These are phyloP conservation scores for Suillus clintonianus DNA, from an alignment of 768 basidiomycete genomes.

Conservation along the genomic window DNA sequence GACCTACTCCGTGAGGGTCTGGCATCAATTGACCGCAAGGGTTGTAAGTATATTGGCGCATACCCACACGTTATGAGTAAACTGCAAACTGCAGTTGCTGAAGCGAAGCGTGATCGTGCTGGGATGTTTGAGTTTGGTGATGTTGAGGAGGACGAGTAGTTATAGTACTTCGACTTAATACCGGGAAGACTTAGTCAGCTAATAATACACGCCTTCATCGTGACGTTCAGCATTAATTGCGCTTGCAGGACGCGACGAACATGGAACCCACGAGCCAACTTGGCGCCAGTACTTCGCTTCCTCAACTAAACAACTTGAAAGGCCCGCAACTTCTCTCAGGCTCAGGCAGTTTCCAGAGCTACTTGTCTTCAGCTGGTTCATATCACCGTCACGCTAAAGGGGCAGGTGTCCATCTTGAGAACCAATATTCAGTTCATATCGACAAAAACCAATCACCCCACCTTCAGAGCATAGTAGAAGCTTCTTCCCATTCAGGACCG, in stretches of 20 bases:
- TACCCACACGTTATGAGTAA: conserved; percentile 71
- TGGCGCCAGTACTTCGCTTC: neutral
- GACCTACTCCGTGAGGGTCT: conserved; percentile 89
- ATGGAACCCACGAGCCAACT: neutral
- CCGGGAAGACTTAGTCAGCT: conserved; percentile 1
- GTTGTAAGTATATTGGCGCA: conserved; percentile 66
- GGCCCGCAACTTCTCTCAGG: conserved; percentile 14
- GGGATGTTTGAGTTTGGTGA: conserved; percentile 95
- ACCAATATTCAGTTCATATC: conserved; percentile 5
- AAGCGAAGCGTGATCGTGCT: conserved; percentile 72
- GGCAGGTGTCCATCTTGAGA: conserved; percentile 23
- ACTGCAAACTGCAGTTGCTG: conserved; percentile 57
- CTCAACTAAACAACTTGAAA: neutral
- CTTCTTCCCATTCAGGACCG: conserved; percentile 12
- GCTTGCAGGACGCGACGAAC: neutral
- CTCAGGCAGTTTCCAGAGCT: conserved; percentile 47
- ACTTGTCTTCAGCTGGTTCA: conserved; percentile 44
- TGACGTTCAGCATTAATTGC: neutral
- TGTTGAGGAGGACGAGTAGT: conserved; percentile 75
- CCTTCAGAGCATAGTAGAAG: conserved; percentile 9
- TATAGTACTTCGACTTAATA: neutral
- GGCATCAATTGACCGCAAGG: conserved; percentile 76
- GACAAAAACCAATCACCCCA: conserved; percentile 3
- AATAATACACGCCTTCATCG: neutral
- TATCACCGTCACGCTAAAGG: conserved; percentile 34